Conservation (phyloP, 805 yeast species). For the Hagleromyces aurorensis region DNA sequence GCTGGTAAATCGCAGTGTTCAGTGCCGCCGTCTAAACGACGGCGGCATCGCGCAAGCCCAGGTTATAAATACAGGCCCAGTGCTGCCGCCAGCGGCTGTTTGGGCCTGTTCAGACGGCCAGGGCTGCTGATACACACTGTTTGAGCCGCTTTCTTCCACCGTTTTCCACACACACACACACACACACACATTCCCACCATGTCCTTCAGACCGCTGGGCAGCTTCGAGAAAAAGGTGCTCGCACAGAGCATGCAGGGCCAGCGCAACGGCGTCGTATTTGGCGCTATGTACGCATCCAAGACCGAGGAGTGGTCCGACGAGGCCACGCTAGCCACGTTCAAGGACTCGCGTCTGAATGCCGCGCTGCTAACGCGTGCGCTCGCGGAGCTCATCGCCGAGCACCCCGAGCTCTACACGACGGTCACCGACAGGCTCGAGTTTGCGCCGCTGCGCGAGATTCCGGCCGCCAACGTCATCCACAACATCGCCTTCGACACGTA, state of each 20-base stretch:
- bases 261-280: slow-evolving; percentile 24
- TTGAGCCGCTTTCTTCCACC: too few species aligned
- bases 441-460: slow-evolving; percentile 14
- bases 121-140: too few species aligned
- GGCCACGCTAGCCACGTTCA: slow-evolving; percentile 17
- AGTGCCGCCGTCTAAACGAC: too few species aligned
- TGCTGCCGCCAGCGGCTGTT: too few species aligned
- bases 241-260: slow-evolving; percentile 17
- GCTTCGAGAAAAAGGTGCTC: slow-evolving; percentile 21
- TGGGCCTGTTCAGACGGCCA: too few species aligned
- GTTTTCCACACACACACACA: too few species aligned
- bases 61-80: too few species aligned
- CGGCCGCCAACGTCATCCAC: slow-evolving; percentile 18
- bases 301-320: slow-evolving; percentile 19
- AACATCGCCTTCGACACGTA: slow-evolving; percentile 17
- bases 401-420: slow-evolving; percentile 20
- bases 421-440: slow-evolving; percentile 20
- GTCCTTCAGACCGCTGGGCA: slow-evolving; percentile 21
- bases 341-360: slow-evolving; percentile 14
- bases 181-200: slow-evolving; percentile 10
- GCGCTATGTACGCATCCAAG: slow-evolving; percentile 15
- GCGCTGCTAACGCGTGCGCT: slow-evolving; percentile 17
- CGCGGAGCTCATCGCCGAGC: slow-evolving; percentile 15
- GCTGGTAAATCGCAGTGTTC: too few species aligned
- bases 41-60: too few species aligned